Base-by-base conservation (phyloP, 1,139 yeast species). In the Cylindricascospora bacillispora region DNA sequence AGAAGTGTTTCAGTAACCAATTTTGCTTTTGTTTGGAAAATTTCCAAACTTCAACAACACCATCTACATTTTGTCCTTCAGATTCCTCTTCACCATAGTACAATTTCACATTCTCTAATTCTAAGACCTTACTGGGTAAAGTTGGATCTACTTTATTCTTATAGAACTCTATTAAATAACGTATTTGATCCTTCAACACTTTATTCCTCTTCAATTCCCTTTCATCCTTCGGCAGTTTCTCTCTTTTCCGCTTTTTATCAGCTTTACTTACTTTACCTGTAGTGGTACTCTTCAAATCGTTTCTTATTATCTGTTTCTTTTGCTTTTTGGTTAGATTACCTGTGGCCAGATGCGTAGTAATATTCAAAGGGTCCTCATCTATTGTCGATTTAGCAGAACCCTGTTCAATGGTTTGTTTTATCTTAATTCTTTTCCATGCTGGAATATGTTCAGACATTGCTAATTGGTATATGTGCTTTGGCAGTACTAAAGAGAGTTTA, bases 11-110 rank as follows among this genome's bases (percentile, higher is more conserved):
- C 39, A 85, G 56, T 30, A 86, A 65, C 95, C 95, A 86, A 50
- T 83, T 85, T 53, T 86, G 97, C 43, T 86, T 85, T 59, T 81
- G 93, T 49, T 86, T 86, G 35, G 93, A 79, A 52, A 86, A 86
- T 57, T 85, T 86, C 97, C 97, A 86, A 19, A 49, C 41, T 9
- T 45, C 47, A 9, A 42, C 32, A 15, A 49, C 49, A 11, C 26
- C 37, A n/a, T n/a, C n/a, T 15, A 33, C 22, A 17, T 30, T 25
- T 4, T 36, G 40, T 19, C 39, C 38, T 17, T 39, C 33, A 15
- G 31, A 25, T 7, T 34, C 29, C n/a, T 32, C 33, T 12, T 36
- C 36, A 2, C 34, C 32, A 31, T 40, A 44, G 27, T 47, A 44
- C 4, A 23, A 22, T 15, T 37, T 37, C 11, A 49, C 52, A 25